These are phyloP conservation scores for Volvariella volvacea DNA, from an alignment of 1,284 basidiomycete genomes.

Conservation along the genomic window DNA sequence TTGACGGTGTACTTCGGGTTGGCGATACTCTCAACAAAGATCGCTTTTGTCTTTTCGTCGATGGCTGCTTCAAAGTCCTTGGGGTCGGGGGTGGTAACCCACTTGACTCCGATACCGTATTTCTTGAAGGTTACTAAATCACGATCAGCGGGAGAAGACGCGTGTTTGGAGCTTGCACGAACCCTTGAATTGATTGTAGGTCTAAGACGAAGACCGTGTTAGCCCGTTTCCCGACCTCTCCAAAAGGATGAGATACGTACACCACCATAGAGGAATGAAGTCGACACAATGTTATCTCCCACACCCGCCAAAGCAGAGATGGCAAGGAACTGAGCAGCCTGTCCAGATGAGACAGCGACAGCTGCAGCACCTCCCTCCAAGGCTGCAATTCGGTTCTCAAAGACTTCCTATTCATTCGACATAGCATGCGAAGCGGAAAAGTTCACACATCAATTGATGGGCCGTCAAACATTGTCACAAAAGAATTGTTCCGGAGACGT, in stretches of 20 bases:
- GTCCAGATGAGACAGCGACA: constrained; percentile 74
- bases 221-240: not conserved
- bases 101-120: constrained; percentile 75
- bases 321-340: constrained; percentile 79
- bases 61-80: constrained; percentile 69
- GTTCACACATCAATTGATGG: not conserved
- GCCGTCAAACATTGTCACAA: not conserved
- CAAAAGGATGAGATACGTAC: constrained; percentile 14
- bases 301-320: constrained; percentile 55
- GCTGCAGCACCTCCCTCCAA: constrained; percentile 81
- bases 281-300: constrained; percentile 82
- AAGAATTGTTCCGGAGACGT: constrained; percentile 18
- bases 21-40: constrained; percentile 80
- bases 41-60: constrained; percentile 71
- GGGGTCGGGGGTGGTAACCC: constrained; percentile 58
- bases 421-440: too few relatives aligned
- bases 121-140: constrained; percentile 66
- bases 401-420: constrained; percentile 79
- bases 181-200: constrained; percentile 89
- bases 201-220: constrained; percentile 26
- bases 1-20: constrained; percentile 80
- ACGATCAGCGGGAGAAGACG: not conserved
- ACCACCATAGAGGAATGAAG: constrained; percentile 30
- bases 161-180: constrained; percentile 3
- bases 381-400: constrained; percentile 80